These are phyloP conservation scores for Auricularia cornea DNA, from an alignment of 768 basidiomycete genomes.

Conservation along the genomic window DNA sequence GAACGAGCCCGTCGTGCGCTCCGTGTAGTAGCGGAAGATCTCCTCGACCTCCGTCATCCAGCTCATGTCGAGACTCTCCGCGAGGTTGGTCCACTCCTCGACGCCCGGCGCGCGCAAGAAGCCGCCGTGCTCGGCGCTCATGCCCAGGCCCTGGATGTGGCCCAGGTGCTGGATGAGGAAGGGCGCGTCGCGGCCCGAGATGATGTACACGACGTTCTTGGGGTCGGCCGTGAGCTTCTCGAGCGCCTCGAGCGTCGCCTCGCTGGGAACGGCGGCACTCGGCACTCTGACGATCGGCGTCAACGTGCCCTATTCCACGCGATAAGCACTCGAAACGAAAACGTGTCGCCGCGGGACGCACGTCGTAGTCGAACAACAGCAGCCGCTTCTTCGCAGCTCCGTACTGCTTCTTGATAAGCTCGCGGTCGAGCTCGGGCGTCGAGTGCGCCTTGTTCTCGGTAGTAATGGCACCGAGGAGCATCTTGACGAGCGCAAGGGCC, in stretches of 20 bases:
- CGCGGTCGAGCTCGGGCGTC: slow-evolving; percentile 75
- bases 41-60: slow-evolving; percentile 97
- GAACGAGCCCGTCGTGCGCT: slow-evolving; percentile 92
- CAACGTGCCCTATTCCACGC: slow-evolving; percentile 66
- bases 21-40: slow-evolving; percentile 94
- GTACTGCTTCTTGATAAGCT: slow-evolving; percentile 53
- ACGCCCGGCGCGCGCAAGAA: slow-evolving; percentile 73
- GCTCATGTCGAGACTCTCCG: slow-evolving; percentile 88
- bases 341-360: slow-evolving; percentile 30
- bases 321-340: slow-evolving; percentile 1
- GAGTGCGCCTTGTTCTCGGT: slow-evolving; percentile 69
- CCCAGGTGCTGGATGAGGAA: slow-evolving; percentile 92
- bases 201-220: slow-evolving; percentile 89
- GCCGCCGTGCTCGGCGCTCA: slow-evolving; percentile 93
- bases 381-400: slow-evolving; percentile 67
- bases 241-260: slow-evolving; percentile 66
- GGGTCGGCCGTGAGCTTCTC: slow-evolving; percentile 67
- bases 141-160: slow-evolving; percentile 70
- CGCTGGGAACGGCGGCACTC: slow-evolving; percentile 74
- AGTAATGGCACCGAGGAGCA: slow-evolving; percentile 76
- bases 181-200: slow-evolving; percentile 88
- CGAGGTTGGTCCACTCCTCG: slow-evolving; percentile 78
- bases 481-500: slow-evolving; percentile 84
- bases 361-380: slow-evolving; percentile 95
- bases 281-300: slow-evolving; percentile 95